Conservation (phyloP, 139 green algal genomes). For the Micractinium sp. region DNA sequence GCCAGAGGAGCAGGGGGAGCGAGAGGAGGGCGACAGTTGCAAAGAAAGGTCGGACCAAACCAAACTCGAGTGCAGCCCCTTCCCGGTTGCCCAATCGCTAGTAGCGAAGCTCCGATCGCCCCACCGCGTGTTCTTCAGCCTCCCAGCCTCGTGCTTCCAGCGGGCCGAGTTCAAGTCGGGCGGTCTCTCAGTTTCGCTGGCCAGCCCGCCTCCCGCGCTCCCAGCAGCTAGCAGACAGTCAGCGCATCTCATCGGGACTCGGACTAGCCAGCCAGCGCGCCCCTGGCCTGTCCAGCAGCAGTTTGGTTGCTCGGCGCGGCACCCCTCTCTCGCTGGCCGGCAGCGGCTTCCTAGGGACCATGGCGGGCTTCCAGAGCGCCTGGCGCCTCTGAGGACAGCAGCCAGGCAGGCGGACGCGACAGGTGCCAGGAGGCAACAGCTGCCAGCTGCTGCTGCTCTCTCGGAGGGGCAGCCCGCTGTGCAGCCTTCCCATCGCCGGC, state of each 20-base stretch:
- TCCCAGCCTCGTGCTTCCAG: not conserved
- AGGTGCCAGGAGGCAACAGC: slow-evolving; percentile 25
- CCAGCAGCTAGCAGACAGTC: not conserved
- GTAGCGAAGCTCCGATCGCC: not conserved
- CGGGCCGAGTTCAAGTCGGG: not conserved
- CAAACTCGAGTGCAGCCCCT: not conserved
- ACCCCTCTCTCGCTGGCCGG: not conserved
- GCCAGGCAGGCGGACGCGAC: not conserved
- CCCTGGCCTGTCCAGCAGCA: not conserved
- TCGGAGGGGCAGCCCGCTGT: not conserved
- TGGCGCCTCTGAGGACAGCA: not conserved
- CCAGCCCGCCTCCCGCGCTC: not conserved
- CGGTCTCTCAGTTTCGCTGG: not conserved
- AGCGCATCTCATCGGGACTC: not conserved
- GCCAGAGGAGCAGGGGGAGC: not conserved
- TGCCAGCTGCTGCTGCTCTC: not conserved
- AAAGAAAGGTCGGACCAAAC: too few species aligned
- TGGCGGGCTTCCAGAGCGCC: not conserved
- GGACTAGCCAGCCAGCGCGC: not conserved
- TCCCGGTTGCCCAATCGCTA: not conserved
- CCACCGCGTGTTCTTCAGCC: not conserved
- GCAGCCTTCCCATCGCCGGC: too few species aligned
- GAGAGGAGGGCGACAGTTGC: not conserved
- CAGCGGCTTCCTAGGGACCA: not conserved
- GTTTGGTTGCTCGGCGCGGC: not conserved